A percentile compares a stretch with the other conserved stretches of the same genome.
Conservation (phyloP, 768 basidiomycete genomes). For the Suillus subaureus region DNA sequence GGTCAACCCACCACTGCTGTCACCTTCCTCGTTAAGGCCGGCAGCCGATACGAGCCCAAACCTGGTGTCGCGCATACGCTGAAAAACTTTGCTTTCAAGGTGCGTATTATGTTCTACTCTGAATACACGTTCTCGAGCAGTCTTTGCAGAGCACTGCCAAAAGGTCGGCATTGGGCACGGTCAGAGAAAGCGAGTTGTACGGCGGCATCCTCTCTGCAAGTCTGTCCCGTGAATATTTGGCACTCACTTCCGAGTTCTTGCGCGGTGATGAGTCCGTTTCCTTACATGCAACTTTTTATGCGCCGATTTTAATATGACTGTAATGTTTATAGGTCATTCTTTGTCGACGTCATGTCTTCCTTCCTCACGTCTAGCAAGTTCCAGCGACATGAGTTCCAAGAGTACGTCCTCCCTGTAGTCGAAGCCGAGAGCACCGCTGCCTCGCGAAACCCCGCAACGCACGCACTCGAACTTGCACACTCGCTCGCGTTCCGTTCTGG, state of each 20-base stretch:
- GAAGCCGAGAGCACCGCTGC: slow-evolving; percentile 70
- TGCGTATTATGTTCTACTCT: slow-evolving; percentile 37
- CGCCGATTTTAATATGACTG: not conserved
- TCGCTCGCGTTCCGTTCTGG: slow-evolving; percentile 91
- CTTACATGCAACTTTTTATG: not conserved
- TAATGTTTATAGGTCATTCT: slow-evolving; percentile 63
- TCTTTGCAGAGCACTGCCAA: slow-evolving; percentile 75
- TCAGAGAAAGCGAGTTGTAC: slow-evolving; percentile 91
- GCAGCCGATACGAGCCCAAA: slow-evolving; percentile 84
- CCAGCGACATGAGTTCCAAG: slow-evolving; percentile 75
- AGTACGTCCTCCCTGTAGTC: slow-evolving; percentile 73
- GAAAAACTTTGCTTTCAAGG: slow-evolving; percentile 99
- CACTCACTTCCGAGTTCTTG: slow-evolving; percentile 93
- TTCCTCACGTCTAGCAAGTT: slow-evolving; percentile 83
- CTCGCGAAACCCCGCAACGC: slow-evolving; percentile 57
- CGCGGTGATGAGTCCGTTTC: slow-evolving; percentile 90
- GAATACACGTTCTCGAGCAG: not conserved
- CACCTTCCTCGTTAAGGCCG: slow-evolving; percentile 91
- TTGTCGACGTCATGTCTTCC: slow-evolving; percentile 86
- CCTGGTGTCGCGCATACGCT: slow-evolving; percentile 91
- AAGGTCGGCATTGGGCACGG: slow-evolving; percentile 86
- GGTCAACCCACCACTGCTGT: slow-evolving; percentile 84
- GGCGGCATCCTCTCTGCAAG: slow-evolving; percentile 89
- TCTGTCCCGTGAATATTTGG: slow-evolving; percentile 86
- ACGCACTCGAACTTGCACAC: slow-evolving; percentile 88